These are phyloP conservation scores for Fraxinus cuspidata DNA, from an alignment of 257 asterid species.

Conservation along the genomic window DNA sequence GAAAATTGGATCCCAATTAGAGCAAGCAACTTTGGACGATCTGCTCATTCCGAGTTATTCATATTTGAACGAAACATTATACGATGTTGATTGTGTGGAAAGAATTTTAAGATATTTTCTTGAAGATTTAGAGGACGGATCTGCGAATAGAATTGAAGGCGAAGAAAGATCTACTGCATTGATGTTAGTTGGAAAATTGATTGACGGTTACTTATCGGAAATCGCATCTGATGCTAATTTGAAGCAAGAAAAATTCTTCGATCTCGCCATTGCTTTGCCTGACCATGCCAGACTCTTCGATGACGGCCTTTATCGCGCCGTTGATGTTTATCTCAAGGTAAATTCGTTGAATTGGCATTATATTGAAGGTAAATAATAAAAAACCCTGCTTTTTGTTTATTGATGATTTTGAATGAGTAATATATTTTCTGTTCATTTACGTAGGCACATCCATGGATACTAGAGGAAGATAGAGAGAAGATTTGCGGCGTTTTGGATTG, in stretches of 20 bases:
- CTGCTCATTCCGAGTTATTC: constrained; percentile 92
- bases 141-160: constrained; percentile 35
- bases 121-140: constrained; percentile 49
- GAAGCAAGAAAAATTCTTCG: constrained; percentile 71
- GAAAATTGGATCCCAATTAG: constrained; percentile 85
- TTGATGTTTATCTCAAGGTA: constrained; percentile 96
- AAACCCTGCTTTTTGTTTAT: background rate
- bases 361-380: background rate
- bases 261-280: constrained; percentile 73
- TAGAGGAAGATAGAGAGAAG: constrained; percentile 79
- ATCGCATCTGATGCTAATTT: constrained; percentile 91
- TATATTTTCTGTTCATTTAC: background rate
- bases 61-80: constrained; percentile 79
- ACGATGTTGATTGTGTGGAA: constrained; percentile 91
- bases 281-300: constrained; percentile 81
- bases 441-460: constrained; percentile 88
- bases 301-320: constrained; percentile 96
- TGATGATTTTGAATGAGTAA: background rate
- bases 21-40: constrained; percentile 88
- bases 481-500: constrained; percentile 81
- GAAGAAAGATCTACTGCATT: constrained; percentile 65
- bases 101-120: constrained; percentile 70
- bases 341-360: background rate
- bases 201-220: constrained; percentile 96
- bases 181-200: constrained; percentile 82